These are phyloP conservation scores for Colletotrichum sp. DNA, from an alignment of 2,329 filamentous ascomycete species.

Conservation along the genomic window DNA sequence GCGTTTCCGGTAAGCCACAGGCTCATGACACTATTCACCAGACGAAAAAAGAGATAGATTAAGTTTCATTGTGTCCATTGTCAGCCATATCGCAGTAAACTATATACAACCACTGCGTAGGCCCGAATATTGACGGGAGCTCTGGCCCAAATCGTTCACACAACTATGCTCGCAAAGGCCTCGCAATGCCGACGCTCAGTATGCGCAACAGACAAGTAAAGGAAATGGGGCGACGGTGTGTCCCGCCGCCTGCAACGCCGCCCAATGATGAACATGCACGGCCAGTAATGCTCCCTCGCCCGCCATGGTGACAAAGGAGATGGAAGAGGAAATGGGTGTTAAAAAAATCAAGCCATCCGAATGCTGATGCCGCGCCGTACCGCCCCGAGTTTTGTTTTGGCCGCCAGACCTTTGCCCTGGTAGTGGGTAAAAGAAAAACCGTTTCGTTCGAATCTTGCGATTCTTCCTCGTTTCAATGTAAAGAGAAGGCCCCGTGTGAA, in stretches of 20 bases:
- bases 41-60: background rate
- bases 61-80: background rate
- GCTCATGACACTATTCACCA: background rate
- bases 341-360: background rate
- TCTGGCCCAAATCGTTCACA: background rate
- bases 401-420: background rate
- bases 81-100: background rate
- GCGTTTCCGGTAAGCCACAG: background rate
- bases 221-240: background rate
- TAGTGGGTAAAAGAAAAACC: background rate
- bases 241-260: slow-evolving; percentile 5
- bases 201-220: background rate
- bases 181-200: background rate
- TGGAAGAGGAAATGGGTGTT: background rate
- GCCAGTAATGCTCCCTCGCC: background rate
- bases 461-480: slow-evolving; percentile 17
- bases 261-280: slow-evolving; percentile 17
- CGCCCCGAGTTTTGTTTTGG: slow-evolving; percentile 16
- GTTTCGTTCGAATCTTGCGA: slow-evolving; percentile 15
- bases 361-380: slow-evolving; percentile 13
- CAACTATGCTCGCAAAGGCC: background rate
- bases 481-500: slow-evolving; percentile 1
- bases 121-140: background rate
- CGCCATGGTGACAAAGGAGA: background rate
- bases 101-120: background rate